Evolutionary conservation across 2,329 filamentous ascomycete species (phyloP).

Genomic region (Nakataea oryzae): DNA sequence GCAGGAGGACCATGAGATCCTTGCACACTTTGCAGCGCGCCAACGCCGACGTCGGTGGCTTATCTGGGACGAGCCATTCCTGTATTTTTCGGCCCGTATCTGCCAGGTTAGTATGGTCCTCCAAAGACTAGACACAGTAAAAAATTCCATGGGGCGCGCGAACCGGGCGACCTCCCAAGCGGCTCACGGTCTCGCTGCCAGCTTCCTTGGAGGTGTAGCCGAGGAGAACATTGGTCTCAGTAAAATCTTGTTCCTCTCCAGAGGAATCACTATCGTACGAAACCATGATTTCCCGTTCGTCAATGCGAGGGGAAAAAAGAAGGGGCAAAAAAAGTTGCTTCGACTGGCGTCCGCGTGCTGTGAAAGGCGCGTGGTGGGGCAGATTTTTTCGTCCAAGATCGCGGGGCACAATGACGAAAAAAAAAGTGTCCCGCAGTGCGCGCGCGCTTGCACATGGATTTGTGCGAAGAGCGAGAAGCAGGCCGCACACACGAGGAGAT

Average conservation of each 20-base stretch:
- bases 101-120: not conserved
- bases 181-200: constrained; percentile 74
- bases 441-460: not conserved
- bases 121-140: constrained; percentile 9
- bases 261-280: constrained; percentile 84
- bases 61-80: constrained; percentile 74
- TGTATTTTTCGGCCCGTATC: constrained; percentile 20
- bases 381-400: not conserved
- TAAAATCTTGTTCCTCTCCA: constrained; percentile 56
- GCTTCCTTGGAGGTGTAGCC: constrained; percentile 78
- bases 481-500: not conserved
- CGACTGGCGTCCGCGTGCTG: constrained; percentile 11
- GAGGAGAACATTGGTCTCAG: constrained; percentile 78
- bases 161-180: constrained; percentile 81
- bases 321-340: not conserved
- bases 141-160: not conserved
- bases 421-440: not conserved
- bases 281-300: constrained; percentile 43
- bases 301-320: not conserved
- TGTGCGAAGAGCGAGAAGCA: not conserved
- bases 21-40: constrained; percentile 85
- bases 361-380: constrained; percentile 5
- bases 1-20: constrained; percentile 68
- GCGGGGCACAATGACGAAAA: constrained; percentile 1
- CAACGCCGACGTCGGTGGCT: constrained; percentile 62